phyloP scores from a whole-genome alignment of 169 alveolate genomes.

The Cryptosporidium baileyi region DNA sequence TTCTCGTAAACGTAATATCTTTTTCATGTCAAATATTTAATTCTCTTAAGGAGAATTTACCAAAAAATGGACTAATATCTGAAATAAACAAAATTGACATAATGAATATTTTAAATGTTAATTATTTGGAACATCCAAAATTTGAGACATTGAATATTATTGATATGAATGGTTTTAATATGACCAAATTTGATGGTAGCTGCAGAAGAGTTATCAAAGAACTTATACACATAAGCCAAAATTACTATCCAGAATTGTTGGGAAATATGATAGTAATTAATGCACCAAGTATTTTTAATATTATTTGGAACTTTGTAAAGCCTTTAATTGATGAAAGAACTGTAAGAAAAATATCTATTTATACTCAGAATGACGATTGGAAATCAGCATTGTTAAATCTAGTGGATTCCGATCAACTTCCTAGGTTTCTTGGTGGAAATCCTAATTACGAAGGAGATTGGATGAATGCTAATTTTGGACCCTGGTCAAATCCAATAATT shows the following conservation, averaged over 20 bases:
- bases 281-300: slow-evolving; percentile 88
- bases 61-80: background rate
- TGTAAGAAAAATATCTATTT: slow-evolving; percentile 84
- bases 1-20: slow-evolving; percentile 50
- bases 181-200: slow-evolving; percentile 75
- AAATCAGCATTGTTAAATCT: slow-evolving; percentile 67
- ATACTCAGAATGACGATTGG: slow-evolving; percentile 79
- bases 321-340: slow-evolving; percentile 89
- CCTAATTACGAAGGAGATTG: slow-evolving; percentile 53
- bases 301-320: slow-evolving; percentile 87
- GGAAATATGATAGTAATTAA: slow-evolving; percentile 88
- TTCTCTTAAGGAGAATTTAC: background rate
- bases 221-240: slow-evolving; percentile 84
- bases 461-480: slow-evolving; percentile 54
- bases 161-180: slow-evolving; percentile 76
- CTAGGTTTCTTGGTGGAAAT: slow-evolving; percentile 79
- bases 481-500: slow-evolving; percentile 38
- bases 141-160: slow-evolving; percentile 73
- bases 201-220: slow-evolving; percentile 74
- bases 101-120: background rate
- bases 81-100: background rate
- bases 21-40: slow-evolving; percentile 17
- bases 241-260: slow-evolving; percentile 91
- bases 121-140: background rate
- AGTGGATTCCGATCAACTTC: slow-evolving; percentile 78